Conservation (phyloP, 495 filamentous ascomycete species). For the Astrothelium macrocarpum region DNA sequence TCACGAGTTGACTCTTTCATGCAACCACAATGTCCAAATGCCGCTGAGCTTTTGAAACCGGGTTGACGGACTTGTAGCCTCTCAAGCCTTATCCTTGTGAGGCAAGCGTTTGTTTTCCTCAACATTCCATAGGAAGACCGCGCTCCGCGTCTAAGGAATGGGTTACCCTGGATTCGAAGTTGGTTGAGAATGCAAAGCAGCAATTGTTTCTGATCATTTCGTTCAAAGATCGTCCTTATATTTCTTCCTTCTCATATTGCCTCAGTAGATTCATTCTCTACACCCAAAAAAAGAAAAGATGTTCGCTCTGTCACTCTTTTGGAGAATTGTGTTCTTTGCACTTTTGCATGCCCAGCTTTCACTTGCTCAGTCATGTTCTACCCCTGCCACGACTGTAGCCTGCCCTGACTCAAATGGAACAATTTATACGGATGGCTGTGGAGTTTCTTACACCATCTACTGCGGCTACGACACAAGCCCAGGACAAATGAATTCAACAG, state of each 20-base stretch:
- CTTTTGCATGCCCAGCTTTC: not conserved
- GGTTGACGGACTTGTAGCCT: no score
- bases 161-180: not conserved
- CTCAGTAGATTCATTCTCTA: not conserved
- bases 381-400: not conserved
- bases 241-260: not conserved
- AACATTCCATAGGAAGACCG: not conserved
- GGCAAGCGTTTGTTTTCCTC: not conserved
- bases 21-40: no score
- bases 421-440: constrained; percentile 8
- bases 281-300: constrained; percentile 9
- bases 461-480: constrained; percentile 8
- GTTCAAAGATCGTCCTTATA: not conserved
- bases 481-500: not conserved
- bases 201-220: not conserved
- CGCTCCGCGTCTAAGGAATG: constrained; percentile 1
- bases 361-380: not conserved
- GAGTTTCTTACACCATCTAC: constrained; percentile 10
- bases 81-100: no score
- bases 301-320: not conserved
- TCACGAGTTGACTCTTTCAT: no score
- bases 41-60: no score
- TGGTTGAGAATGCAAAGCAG: not conserved
- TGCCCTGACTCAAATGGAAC: not conserved
- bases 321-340: not conserved